Base-by-base conservation (phyloP, 495 filamentous ascomycete genomes). In the Penicillium robsamsonii region DNA sequence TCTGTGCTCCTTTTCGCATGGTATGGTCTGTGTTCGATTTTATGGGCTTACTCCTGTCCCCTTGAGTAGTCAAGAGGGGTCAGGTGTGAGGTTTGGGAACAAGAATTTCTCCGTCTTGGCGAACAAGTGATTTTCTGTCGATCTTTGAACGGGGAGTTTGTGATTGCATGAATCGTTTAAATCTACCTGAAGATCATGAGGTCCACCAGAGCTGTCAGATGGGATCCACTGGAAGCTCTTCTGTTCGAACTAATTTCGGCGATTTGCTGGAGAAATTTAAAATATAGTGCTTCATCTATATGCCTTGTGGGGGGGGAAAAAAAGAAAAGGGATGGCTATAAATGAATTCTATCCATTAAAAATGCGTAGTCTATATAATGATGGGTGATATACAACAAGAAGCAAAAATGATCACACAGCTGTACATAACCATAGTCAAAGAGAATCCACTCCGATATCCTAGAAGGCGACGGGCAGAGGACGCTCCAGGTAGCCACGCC, bases 401-500 rank as follows among this genome's bases (percentile, higher is more conserved):
- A 30, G 24, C 40, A 45, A 41, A 33, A 50, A 50, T n/a, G 4
- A 15, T 40, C 29, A 45, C 5, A 20, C 11, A 17, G 9, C 29
- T 24, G 20, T 24, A 33, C 18, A 27, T 24, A 33, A 44, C 35
- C 30, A 47, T 17, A 12, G 20, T 38, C 9, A 40, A 20, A 18
- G n/a, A 30, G 3, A 9, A 13, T 8, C 15, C 29, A 17, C 55
- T 24, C 20, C 12, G 5, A 27, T 15, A 15, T 33, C 17, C 55
- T 68, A 68, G 31, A 68, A 70, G 45, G 68, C 62, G 8, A 82
- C 75, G 5, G 81, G 81, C 40, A 85, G 61, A 56, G 79, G 79
- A 33, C 74, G 73, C 62, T 71, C 58, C 50, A 75, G 49, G 62
- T 82, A 84, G 9, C 76, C 79, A 4, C 74, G 66, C 82, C 82